phyloP scores from a whole-genome alignment of 768 basidiomycete species.

The Dacryopinax spathularia region DNA sequence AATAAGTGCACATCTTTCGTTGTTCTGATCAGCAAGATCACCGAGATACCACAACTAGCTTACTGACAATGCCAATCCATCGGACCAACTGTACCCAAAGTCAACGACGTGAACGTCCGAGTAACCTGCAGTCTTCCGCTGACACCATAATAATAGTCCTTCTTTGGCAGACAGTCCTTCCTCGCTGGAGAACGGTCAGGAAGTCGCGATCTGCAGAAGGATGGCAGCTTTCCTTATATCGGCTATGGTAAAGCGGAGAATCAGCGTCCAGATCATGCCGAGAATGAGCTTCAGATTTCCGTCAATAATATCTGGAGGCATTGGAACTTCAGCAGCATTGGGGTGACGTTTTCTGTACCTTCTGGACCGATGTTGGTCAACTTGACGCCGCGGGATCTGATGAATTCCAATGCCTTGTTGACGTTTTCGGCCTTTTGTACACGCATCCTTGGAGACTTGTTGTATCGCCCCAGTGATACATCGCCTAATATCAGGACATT shows the following conservation, averaged over 20 bases:
- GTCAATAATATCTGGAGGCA: slow-evolving; percentile 79
- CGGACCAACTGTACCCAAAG: slow-evolving; percentile 84
- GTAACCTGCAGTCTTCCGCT: slow-evolving; percentile 86
- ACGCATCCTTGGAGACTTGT: slow-evolving; percentile 75
- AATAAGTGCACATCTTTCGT: slow-evolving; percentile 78
- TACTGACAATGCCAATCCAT: slow-evolving; percentile 85
- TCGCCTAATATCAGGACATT: slow-evolving; percentile 40
- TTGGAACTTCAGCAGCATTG: slow-evolving; percentile 5
- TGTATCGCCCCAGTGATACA: slow-evolving; percentile 86
- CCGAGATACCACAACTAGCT: not conserved
- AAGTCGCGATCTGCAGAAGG: not conserved
- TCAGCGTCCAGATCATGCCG: slow-evolving; percentile 99
- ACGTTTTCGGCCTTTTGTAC: slow-evolving; percentile 98
- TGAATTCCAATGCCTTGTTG: slow-evolving; percentile 90
- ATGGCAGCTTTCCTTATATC: slow-evolving; percentile 71
- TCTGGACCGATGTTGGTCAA: slow-evolving; percentile 96
- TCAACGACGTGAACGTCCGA: slow-evolving; percentile 86
- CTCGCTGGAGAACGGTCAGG: slow-evolving; percentile 41
- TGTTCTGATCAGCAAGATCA: slow-evolving; percentile 10
- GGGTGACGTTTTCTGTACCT: slow-evolving; percentile 32
- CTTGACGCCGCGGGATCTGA: slow-evolving; percentile 83
- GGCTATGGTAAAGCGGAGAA: slow-evolving; percentile 93
- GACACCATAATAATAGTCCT: slow-evolving; percentile 93
- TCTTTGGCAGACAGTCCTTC: slow-evolving; percentile 99
- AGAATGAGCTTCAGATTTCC: slow-evolving; percentile 96